Evolutionary conservation across 768 basidiomycete species (phyloP).

Genomic region (Cyathus striatus): DNA sequence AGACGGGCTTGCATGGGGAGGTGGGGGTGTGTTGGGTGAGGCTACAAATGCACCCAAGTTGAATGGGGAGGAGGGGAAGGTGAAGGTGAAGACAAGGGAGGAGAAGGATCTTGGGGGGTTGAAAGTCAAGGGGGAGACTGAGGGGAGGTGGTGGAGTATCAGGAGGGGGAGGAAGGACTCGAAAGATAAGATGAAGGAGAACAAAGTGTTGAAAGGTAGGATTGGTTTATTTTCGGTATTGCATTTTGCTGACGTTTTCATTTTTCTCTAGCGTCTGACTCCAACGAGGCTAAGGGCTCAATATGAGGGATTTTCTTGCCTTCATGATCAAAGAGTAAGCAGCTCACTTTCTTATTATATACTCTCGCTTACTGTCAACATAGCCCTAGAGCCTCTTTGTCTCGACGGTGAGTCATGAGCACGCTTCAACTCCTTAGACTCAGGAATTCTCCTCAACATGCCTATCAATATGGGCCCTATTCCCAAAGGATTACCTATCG

Average conservation of each 20-base stretch:
- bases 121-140: constrained; percentile 36
- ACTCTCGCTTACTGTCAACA: neutral
- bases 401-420: constrained; percentile 27
- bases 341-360: neutral
- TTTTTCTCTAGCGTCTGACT: constrained; percentile 31
- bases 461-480: constrained; percentile 25
- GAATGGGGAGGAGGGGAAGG: constrained; percentile 8
- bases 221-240: too few species aligned
- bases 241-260: too few species aligned
- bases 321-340: too few species aligned
- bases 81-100: too few species aligned
- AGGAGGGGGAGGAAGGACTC: constrained; percentile 70
- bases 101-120: constrained; percentile 4
- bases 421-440: constrained; percentile 63
- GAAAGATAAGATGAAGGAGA: constrained; percentile 53
- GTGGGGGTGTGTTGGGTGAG: constrained; percentile 51
- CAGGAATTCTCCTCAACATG: constrained; percentile 26
- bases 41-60: constrained; percentile 49
- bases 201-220: constrained; percentile 32
- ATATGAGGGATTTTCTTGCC: too few species aligned
- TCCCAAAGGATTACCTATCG: constrained; percentile 7
- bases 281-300: too few species aligned
- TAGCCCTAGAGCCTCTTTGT: constrained; percentile 45
- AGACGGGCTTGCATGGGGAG: constrained; percentile 52
- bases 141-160: constrained; percentile 80